Base-by-base conservation (phyloP, 2,329 filamentous ascomycete species). In the Truncatella angustata region DNA sequence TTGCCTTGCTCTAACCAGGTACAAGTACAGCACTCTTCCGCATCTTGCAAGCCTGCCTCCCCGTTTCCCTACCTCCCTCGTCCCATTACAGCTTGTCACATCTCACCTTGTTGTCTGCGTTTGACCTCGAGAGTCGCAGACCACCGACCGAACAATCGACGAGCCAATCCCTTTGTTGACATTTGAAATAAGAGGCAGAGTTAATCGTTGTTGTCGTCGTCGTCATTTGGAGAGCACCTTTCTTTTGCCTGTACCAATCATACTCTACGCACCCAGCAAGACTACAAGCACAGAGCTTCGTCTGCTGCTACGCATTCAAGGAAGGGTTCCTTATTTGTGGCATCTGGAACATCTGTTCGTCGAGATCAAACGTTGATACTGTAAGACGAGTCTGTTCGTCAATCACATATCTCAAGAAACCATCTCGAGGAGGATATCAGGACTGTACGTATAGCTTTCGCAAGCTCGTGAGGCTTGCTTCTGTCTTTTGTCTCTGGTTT, bases 221-320 rank as follows among this genome's bases (percentile, higher is more conserved):
- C 40, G 16, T 43, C 40, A 28, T 43, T 20, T 43, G 21, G 28
- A 44, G 44, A 43, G 21, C 23, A 40, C n/a, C 9, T 50, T 50
- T 9, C 23, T 50, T 42, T 43, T 21, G 23, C 21, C 39, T 52
- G 45, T 40, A 32, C 36, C 35, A 20, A 21, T 18, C 37, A 10
- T 34, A 20, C 32, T 24, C 37, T 24, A 20, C 32, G 34, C 16
- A 7, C 14, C 54, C 45, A 73, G n/a, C n/a, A n/a, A n/a, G 76
- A 75, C 70, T 70, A 73, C 70, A 78, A 82, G 81, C 78, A 84
- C 72, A 84, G 81, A 85, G 81, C 81, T 83, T 82, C 80, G 72
- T 84, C 80, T 82, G 77, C 30, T 12, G 21, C 45, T 70, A 26
- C n/a, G n/a, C 18, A 28, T 12, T n/a, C 32, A 26, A 23, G 7